Base-by-base conservation (phyloP, 2,329 filamentous ascomycete species). In the Beauveria sp. region DNA sequence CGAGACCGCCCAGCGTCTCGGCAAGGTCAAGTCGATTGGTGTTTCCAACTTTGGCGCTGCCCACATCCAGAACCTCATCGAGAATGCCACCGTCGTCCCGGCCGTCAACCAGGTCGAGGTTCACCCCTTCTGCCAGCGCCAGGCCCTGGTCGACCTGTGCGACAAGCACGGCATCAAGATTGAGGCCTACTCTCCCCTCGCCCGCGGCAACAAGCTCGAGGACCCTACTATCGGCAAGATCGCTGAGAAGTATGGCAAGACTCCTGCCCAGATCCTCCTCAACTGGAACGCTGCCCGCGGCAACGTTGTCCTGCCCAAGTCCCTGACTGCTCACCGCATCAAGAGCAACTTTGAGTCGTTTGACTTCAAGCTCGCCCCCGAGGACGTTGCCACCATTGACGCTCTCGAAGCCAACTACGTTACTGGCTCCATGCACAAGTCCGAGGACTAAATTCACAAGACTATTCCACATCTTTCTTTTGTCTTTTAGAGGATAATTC, bases 71-170 rank as follows among this genome's bases (percentile, higher is more conserved):
- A 69, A 74, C n/a, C 74, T 87, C 34, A 74, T 87, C 1, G 67
- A 80, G 67, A 83, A 85, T 7, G 83, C 84, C 48, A 80, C 77
- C 60, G 74, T 89, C 59, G 70, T 79, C 0, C 90, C 90, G 0
- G 86, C 83, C 5, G 82, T 88, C 65, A 92, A 93, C 77, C 90
- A 93, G 79, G 88, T 93, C 68, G 90, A 93, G 77, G 85, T 85
- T 66, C 88, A 93, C 74, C 89, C 89, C 1, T 89, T 90, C 73
- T 79, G 88, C 63, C 86, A 88, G 72, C 87, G 87, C 69, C 77
- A 79, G 40, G 76, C 79, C 52, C 75, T 89, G 7, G 66, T 88
- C 31, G 74, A 79, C 28, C 88, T 82, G 72, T 83, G 81, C 72
- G 77, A 78, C 65, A 73, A 80, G 68, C 74, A 86, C 67, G 73